phyloP scores from a whole-genome alignment of 2,329 filamentous ascomycete species.

The Metarhizium sp. region DNA sequence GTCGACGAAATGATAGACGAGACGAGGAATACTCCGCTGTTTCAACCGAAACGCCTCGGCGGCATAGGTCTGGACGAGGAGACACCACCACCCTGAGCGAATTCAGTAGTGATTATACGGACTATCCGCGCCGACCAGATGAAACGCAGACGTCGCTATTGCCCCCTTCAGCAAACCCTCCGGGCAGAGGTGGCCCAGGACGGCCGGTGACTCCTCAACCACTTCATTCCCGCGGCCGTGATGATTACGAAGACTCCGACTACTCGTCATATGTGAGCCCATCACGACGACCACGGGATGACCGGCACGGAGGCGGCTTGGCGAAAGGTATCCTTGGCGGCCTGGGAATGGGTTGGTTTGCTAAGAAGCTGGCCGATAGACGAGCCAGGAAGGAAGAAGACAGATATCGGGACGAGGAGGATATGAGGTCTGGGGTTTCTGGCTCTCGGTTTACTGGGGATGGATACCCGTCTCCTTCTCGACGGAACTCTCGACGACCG shows the following conservation, averaged over 20 bases:
- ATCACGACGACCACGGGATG: slow-evolving; percentile 44
- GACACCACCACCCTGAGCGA: slow-evolving; percentile 35
- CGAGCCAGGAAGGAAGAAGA: slow-evolving; percentile 38
- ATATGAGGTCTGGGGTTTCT: slow-evolving; percentile 48
- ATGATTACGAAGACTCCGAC: slow-evolving; percentile 44
- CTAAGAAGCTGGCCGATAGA: slow-evolving; percentile 53
- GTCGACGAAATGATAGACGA: slow-evolving; percentile 37
- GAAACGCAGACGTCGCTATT: slow-evolving; percentile 31
- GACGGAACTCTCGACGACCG: slow-evolving; percentile 24
- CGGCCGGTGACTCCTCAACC: slow-evolving; percentile 37
- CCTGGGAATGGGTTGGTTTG: slow-evolving; percentile 59
- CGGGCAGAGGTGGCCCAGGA: slow-evolving; percentile 29
- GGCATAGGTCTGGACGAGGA: slow-evolving; percentile 29
- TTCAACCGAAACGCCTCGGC: slow-evolving; percentile 49
- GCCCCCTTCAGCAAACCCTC: slow-evolving; percentile 36
- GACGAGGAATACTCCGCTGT: slow-evolving; percentile 57
- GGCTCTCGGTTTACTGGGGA: slow-evolving; percentile 62
- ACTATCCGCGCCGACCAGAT: slow-evolving; percentile 17
- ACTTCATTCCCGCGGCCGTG: slow-evolving; percentile 34
- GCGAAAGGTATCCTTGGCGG: slow-evolving; percentile 50
- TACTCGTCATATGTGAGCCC: slow-evolving; percentile 54
- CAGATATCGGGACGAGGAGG: slow-evolving; percentile 38
- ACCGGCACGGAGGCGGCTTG: slow-evolving; percentile 34
- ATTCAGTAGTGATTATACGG: slow-evolving; percentile 39
- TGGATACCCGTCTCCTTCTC: slow-evolving; percentile 43